Percentiles rank a stretch among this genome's conserved stretches.
Conservation (phyloP, 441 rosid genomes). For the Monsonia emarginata region DNA sequence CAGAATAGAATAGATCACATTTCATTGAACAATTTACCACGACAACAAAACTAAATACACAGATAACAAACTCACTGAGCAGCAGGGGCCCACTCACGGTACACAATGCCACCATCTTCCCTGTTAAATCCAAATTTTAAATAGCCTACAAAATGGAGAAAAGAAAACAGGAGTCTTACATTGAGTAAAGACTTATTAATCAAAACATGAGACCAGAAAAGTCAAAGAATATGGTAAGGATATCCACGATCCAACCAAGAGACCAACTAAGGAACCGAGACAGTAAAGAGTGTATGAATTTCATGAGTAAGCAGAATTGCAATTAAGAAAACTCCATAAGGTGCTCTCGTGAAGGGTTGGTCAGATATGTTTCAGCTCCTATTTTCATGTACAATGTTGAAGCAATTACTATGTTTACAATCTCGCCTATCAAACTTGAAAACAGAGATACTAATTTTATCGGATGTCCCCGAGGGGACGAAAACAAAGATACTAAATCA, state of each 20-base stretch:
- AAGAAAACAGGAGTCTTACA: slow-evolving; percentile 6
- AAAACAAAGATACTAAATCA: slow-evolving; percentile 13
- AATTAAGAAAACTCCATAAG: background rate
- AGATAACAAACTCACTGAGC: slow-evolving; percentile 46
- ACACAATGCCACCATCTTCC: slow-evolving; percentile 53
- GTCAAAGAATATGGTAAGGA: slow-evolving; percentile 1
- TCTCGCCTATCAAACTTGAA: background rate
- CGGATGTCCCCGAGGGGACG: too few relatives aligned
- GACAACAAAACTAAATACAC: background rate
- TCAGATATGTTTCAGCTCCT: slow-evolving; percentile 6
- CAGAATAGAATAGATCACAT: slow-evolving; percentile 16
- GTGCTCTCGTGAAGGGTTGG: background rate
- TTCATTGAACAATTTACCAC: slow-evolving; percentile 15
- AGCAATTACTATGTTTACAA: background rate
- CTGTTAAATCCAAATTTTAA: slow-evolving; percentile 60
- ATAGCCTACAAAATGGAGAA: slow-evolving; percentile 40
- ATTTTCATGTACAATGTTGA: background rate
- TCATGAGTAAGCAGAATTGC: background rate
- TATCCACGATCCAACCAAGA: slow-evolving; percentile 13
- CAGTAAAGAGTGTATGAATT: background rate
- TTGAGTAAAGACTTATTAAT: background rate
- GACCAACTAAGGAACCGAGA: background rate
- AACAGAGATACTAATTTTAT: too few relatives aligned
- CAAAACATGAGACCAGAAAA: background rate
- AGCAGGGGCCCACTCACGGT: slow-evolving; percentile 85